Evolutionary conservation across 1,284 basidiomycete species (phyloP), one percentile per base, ranked within the genome.

Genomic region (Baeospora myosura): DNA sequence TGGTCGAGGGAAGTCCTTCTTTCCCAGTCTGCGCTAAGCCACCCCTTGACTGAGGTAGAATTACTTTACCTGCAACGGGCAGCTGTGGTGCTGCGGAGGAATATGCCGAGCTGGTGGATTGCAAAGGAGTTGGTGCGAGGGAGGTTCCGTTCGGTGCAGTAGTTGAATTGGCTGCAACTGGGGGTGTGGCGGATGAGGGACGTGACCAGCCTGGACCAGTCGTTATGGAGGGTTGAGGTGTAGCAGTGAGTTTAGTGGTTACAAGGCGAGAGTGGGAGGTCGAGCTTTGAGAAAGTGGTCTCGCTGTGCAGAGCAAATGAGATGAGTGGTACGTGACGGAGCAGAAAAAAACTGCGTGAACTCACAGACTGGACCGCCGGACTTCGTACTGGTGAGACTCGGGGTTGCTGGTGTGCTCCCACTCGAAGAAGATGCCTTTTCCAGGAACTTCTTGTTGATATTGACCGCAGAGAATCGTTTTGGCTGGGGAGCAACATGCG

Each of bases 361-460:
- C 78, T 56, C 58, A 84, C 81, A 66, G 49, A 63, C 60, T 41
- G 71, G 55, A 47, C 63, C 70, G 14, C 71, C 72, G 17, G 68
- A 49, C 62, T 82, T 86, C 41, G 61, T 49, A n/a, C n/a, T 36
- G 40, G 14, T 14, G 18, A 14, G 21, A 14, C 40, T 45, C 37
- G 64, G 60, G 42, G 52, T 50, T 38, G 66, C 60, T 42, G 74
- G 67, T 17, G 38, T 23, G 10, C 25, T 14, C 3, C 3, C 7
- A 4, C 11, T 8, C 17, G 36, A 26, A 24, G 74, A 58, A 5
- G 78, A 75, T 41, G 82, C 84, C 71, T 93, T 92, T 66, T 89
- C 86, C 38, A 95, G 69, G 61, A 95, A 96, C 63, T 89, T 90
- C 74, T 92, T 93, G 69, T 88, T 94, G 63, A 95, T 88, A 58